These are phyloP conservation scores for Endothia cerciana DNA, from an alignment of 2,329 filamentous ascomycete genomes.

Conservation along the genomic window DNA sequence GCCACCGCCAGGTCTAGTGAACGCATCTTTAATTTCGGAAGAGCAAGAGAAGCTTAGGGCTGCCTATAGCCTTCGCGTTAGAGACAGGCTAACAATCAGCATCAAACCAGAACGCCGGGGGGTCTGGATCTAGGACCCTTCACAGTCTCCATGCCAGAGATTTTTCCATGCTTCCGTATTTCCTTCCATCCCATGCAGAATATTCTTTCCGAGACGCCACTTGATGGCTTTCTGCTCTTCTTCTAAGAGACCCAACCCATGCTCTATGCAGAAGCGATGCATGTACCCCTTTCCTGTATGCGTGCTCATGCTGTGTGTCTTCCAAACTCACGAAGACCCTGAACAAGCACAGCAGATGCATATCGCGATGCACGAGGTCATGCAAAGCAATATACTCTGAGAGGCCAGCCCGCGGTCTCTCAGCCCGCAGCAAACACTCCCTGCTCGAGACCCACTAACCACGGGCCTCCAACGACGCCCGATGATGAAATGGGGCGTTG, in stretches of 20 bases:
- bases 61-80: neutral
- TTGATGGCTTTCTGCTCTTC: constrained; percentile 8
- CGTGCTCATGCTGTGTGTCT: constrained; percentile 28
- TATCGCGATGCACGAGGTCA: constrained; percentile 16
- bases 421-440: constrained; percentile 23
- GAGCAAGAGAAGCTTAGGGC: neutral
- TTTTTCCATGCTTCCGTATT: constrained; percentile 15
- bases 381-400: constrained; percentile 11
- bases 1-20: neutral
- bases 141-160: neutral
- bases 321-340: constrained; percentile 2
- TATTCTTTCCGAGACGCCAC: constrained; percentile 21
- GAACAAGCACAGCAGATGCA: constrained; percentile 3
- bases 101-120: neutral
- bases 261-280: constrained; percentile 22
- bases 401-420: too few species aligned
- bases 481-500: neutral
- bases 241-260: constrained; percentile 1
- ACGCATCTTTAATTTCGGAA: neutral
- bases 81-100: neutral
- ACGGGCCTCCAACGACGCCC: neutral
- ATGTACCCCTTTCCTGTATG: constrained; percentile 18
- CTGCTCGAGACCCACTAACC: neutral
- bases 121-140: neutral
- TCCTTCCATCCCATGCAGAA: constrained; percentile 24